A percentile compares a stretch with the other conserved stretches of the same genome.
Evolutionary conservation across 148 eudicot species (phyloP).

Genomic region (Suaeda aralocaspica): DNA sequence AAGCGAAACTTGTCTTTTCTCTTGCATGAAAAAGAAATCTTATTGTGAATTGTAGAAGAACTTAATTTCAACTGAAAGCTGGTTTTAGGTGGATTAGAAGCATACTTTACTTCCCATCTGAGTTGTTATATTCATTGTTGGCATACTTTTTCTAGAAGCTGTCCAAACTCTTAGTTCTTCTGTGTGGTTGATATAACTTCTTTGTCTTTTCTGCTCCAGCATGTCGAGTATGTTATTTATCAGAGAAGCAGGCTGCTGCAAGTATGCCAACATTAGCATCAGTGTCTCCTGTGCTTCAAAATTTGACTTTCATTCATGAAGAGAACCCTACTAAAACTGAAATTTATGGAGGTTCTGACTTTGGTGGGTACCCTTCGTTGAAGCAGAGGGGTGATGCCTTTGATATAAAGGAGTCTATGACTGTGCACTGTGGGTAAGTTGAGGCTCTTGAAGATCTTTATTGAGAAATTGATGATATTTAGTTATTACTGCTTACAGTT

Average conservation of each 20-base stretch:
- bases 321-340: slow-evolving; percentile 54
- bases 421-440: slow-evolving; percentile 87
- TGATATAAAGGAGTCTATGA: slow-evolving; percentile 77
- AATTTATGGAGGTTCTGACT: slow-evolving; percentile 74
- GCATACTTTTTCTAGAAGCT: neutral
- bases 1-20: neutral
- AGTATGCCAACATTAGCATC: slow-evolving; percentile 77
- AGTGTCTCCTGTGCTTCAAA: slow-evolving; percentile 63
- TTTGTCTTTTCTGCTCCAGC: slow-evolving; percentile 45
- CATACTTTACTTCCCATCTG: neutral
- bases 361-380: slow-evolving; percentile 85
- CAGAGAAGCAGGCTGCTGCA: slow-evolving; percentile 70
- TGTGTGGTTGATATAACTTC: slow-evolving; percentile 6
- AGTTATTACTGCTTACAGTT: neutral
- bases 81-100: neutral
- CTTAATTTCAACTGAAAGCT: neutral
- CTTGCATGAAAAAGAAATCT: neutral
- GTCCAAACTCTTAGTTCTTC: neutral
- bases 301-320: slow-evolving; percentile 65
- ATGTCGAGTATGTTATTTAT: slow-evolving; percentile 87
- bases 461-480: neutral
- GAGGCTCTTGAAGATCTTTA: neutral
- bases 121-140: neutral
- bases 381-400: slow-evolving; percentile 71
- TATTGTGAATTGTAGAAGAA: neutral